Evolutionary conservation across 371 early-diverging fungal genomes (phyloP).

Genomic region (Nematocida displodere): DNA sequence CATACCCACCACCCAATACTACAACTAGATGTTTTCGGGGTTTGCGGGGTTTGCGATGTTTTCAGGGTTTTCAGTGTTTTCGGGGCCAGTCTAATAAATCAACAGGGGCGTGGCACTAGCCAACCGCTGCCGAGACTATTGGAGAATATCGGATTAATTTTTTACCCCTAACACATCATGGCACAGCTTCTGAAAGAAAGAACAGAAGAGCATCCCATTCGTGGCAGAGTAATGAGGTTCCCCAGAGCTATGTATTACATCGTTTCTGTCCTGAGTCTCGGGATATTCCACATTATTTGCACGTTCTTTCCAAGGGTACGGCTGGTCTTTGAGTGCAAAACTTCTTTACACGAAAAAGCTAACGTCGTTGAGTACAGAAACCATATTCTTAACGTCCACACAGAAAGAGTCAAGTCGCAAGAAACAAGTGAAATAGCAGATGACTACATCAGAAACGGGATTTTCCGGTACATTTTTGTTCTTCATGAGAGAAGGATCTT

Average conservation of each 20-base stretch:
- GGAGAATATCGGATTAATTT: constrained; percentile 37
- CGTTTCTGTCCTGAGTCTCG: constrained; percentile 50
- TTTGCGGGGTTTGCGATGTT: too few species aligned
- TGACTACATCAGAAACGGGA: constrained; percentile 25
- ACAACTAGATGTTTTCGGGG: too few species aligned
- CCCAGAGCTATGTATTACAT: constrained; percentile 67
- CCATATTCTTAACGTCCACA: constrained; percentile 17
- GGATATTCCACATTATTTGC: constrained; percentile 54
- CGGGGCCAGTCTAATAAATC: too few species aligned
- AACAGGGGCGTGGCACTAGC: too few species aligned
- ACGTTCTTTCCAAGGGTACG: constrained; percentile 37
- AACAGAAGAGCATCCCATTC: not conserved
- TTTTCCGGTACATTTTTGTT: constrained; percentile 9
- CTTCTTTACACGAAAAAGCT: constrained; percentile 19
- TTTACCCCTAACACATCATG: constrained; percentile 36
- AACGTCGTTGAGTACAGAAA: constrained; percentile 33
- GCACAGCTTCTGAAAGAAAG: constrained; percentile 6
- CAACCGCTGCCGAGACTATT: too few species aligned
- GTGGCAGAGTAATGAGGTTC: constrained; percentile 68
- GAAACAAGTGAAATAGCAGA: constrained; percentile 20
- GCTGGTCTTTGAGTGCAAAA: constrained; percentile 31
- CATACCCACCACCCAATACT: constrained; percentile 70
- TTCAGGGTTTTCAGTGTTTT: too few species aligned
- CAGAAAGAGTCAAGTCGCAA: constrained; percentile 29
- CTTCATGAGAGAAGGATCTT: constrained; percentile 2